Evolutionary conservation across 805 yeast species (phyloP).

Genomic region (Zygosaccharomyces pseudorouxii): DNA sequence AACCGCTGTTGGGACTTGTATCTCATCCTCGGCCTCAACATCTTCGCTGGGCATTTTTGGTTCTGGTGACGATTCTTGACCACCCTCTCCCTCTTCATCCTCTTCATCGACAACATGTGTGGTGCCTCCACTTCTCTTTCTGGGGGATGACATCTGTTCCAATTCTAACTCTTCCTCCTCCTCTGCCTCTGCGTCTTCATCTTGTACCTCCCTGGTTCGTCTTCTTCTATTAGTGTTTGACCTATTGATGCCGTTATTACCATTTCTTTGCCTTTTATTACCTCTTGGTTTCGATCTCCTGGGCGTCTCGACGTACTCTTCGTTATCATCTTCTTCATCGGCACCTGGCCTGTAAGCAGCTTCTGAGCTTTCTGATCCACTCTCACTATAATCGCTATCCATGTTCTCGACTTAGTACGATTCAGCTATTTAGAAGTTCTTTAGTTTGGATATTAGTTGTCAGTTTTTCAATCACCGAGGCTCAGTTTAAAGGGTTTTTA

Average conservation of each 20-base stretch:
- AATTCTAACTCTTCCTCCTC: constrained; percentile 17
- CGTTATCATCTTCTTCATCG: constrained; percentile 17
- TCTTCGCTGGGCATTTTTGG: constrained; percentile 4
- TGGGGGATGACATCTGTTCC: constrained; percentile 3
- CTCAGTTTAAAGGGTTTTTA: constrained; percentile 1
- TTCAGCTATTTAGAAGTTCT: neutral
- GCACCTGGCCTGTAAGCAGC: constrained; percentile 15
- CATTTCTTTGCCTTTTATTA: constrained; percentile 3
- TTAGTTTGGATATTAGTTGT: neutral
- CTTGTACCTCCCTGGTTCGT: constrained; percentile 11
- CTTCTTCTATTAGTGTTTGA: constrained; percentile 1
- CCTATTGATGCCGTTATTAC: neutral
- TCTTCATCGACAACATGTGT: constrained; percentile 4
- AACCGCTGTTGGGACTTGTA: neutral
- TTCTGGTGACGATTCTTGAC: constrained; percentile 1
- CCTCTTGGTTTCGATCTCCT: constrained; percentile 3
- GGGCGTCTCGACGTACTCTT: constrained; percentile 15
- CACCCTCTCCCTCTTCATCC: constrained; percentile 13
- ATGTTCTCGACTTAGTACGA: neutral
- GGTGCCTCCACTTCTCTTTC: neutral
- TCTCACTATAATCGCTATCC: constrained; percentile 21
- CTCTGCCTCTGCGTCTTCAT: constrained; percentile 20
- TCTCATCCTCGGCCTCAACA: constrained; percentile 4
- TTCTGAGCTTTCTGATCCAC: constrained; percentile 17
- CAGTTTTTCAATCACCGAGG: neutral